These are phyloP conservation scores for Truncatella angustata DNA, from an alignment of 2,329 filamentous ascomycete genomes.

Conservation along the genomic window DNA sequence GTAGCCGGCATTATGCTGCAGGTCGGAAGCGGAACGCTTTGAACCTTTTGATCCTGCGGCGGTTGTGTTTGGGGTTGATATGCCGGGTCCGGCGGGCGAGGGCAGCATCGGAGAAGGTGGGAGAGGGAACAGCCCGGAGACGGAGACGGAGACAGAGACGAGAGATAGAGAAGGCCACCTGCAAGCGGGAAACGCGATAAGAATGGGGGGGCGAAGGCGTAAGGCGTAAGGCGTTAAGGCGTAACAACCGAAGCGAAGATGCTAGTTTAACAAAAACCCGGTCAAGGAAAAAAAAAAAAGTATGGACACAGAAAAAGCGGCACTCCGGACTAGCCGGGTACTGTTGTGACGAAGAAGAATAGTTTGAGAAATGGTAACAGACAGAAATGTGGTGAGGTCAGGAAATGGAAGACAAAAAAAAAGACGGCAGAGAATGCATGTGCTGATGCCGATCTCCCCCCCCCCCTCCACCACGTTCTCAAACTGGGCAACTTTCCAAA, in stretches of 20 bases:
- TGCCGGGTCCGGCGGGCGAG: slow-evolving; percentile 27
- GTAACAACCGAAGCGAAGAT: no score
- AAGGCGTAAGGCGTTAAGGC: slow-evolving; percentile 1
- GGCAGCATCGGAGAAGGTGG: slow-evolving; percentile 22
- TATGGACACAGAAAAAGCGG: slow-evolving; percentile 4
- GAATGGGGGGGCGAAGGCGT: not conserved
- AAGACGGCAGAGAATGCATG: not conserved
- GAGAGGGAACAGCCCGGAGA: no score
- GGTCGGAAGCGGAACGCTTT: slow-evolving; percentile 31
- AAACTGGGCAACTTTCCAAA: not conserved
- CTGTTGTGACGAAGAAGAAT: slow-evolving; percentile 2
- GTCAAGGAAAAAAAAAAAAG: not conserved
- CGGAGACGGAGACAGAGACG: no score
- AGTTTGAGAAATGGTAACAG: not conserved
- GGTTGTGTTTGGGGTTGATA: slow-evolving; percentile 12
- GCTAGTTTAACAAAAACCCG: no score
- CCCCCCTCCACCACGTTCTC: not conserved
- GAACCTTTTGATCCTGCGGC: slow-evolving; percentile 26
- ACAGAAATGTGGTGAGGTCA: not conserved
- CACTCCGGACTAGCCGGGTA: slow-evolving; percentile 11
- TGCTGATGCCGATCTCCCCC: no score
- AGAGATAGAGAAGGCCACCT: no score
- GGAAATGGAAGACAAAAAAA: not conserved
- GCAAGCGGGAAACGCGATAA: no score
- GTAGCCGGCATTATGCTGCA: slow-evolving; percentile 32